Evolutionary conservation across 768 basidiomycete genomes (phyloP), one percentile per base, ranked within the genome.

Genomic region (Suillus sp.): DNA sequence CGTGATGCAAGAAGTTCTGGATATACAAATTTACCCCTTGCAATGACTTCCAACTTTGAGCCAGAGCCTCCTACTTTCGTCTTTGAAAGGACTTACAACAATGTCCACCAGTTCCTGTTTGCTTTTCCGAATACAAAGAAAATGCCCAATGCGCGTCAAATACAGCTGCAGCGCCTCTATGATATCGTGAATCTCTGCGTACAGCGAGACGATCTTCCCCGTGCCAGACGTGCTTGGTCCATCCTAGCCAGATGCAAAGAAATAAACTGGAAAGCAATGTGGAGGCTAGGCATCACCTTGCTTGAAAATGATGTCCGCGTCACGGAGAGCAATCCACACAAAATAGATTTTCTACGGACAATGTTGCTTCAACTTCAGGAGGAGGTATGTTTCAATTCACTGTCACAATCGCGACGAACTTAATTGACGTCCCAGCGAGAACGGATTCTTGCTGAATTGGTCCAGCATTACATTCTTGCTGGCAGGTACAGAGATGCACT

Each of bases 201-300:
- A 35, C 89, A 91, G 51, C 84, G 86, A 20, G 80, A 81, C 50
- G 90, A 95, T 74, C 75, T 85, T 61, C 69, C 72, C 50, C 81
- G 88, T 45, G 93, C 93, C 30, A 81, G 77, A 61, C 80, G 83
- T 64, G 88, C 88, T 8, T 95, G 92, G 90, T 78, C 83, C 27
- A 87, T 94, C 42, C 83, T 95, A 25, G 80, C 83, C 13, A 84
- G 87, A 61, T 95, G 93, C 74, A 88, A 87, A 68, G 93, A 94
- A 78, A 75, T 93, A 2, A 76, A 87, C 65, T 94, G 92, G 91
- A 86, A 78, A 71, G 69, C 77, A 11, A 80, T 91, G 74, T 94
- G 93, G 92, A 82, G 78, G 61, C 85, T 83, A 11, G 86, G 86
- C n/a, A 72, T 92, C 54, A 77, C 81, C 61, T 74, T 93, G 55